These are phyloP conservation scores for Cubamyces sp. DNA, from an alignment of 768 basidiomycete genomes.

Conservation along the genomic window DNA sequence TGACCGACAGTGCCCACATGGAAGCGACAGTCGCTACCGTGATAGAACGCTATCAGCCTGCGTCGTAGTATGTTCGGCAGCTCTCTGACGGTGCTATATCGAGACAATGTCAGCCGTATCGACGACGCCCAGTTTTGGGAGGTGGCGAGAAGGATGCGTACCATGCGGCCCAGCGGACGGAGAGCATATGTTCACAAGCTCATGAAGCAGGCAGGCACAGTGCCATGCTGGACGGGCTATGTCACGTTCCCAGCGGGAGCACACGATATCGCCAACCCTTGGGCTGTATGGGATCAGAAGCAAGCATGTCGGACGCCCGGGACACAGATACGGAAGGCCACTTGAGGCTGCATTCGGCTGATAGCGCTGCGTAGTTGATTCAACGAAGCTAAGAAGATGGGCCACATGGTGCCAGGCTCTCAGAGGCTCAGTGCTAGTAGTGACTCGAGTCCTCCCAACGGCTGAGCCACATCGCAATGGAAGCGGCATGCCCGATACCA, in stretches of 20 bases:
- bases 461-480: not conserved
- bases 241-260: constrained; percentile 9
- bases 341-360: constrained; percentile 1
- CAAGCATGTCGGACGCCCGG: constrained; percentile 6
- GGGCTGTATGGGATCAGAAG: constrained; percentile 11
- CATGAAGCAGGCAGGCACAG: constrained; percentile 2
- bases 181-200: constrained; percentile 14
- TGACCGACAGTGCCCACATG: constrained; percentile 8
- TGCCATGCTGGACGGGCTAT: not conserved
- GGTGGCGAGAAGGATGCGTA: constrained; percentile 9
- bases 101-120: constrained; percentile 14
- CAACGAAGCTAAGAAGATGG: constrained; percentile 3
- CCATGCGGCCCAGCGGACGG: constrained; percentile 17
- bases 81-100: constrained; percentile 8
- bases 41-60: constrained; percentile 8
- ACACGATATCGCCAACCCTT: constrained; percentile 15
- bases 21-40: not conserved
- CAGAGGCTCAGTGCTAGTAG: constrained; percentile 44
- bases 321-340: constrained; percentile 11
- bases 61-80: constrained; percentile 19
- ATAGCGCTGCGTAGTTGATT: constrained; percentile 7
- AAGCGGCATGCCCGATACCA: too few relatives aligned
- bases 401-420: constrained; percentile 40
- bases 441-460: not conserved
- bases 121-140: not conserved